Percentiles rank a stretch among this genome's conserved stretches.
Conservation (phyloP, 805 yeast species). For the Lachancea thermotolerans region DNA sequence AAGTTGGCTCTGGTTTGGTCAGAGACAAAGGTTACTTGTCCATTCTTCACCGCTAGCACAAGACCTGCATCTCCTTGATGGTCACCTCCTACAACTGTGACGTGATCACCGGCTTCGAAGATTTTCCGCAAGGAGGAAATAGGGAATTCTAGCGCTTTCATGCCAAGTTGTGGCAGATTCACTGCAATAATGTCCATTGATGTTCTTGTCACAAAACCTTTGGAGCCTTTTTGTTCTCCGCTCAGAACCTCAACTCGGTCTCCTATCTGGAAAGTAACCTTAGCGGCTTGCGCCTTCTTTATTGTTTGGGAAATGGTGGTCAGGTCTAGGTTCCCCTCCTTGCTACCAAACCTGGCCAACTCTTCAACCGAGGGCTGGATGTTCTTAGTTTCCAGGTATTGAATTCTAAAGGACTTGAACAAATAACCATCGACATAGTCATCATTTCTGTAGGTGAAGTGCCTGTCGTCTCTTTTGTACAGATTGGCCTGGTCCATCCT, state of each 20-base stretch:
- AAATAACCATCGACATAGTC: slow-evolving; percentile 87
- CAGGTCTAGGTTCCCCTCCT: slow-evolving; percentile 83
- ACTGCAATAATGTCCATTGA: slow-evolving; percentile 56
- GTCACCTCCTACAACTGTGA: slow-evolving; percentile 84
- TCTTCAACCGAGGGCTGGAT: slow-evolving; percentile 88
- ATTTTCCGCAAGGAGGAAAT: slow-evolving; percentile 74
- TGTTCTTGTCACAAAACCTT: slow-evolving; percentile 67
- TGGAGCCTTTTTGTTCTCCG: slow-evolving; percentile 90
- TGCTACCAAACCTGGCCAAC: slow-evolving; percentile 70
- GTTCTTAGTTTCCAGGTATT: slow-evolving; percentile 69
- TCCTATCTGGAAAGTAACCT: slow-evolving; percentile 76
- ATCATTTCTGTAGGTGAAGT: slow-evolving; percentile 74
- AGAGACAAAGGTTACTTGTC: slow-evolving; percentile 82
- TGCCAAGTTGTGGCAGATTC: slow-evolving; percentile 42
- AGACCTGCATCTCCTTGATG: slow-evolving; percentile 92
- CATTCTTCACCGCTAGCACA: slow-evolving; percentile 74
- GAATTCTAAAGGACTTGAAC: slow-evolving; percentile 78
- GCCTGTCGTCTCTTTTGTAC: slow-evolving; percentile 56
- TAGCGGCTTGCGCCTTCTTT: slow-evolving; percentile 51
- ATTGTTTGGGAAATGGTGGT: slow-evolving; percentile 82
- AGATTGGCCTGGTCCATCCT: slow-evolving; percentile 72
- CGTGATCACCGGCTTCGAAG: slow-evolving; percentile 90
- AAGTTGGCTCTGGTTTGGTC: slow-evolving; percentile 86
- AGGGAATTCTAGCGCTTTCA: slow-evolving; percentile 68
- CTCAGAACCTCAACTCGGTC: slow-evolving; percentile 86